Base-by-base conservation (phyloP, 768 basidiomycete genomes). In the Boletus sp. region DNA sequence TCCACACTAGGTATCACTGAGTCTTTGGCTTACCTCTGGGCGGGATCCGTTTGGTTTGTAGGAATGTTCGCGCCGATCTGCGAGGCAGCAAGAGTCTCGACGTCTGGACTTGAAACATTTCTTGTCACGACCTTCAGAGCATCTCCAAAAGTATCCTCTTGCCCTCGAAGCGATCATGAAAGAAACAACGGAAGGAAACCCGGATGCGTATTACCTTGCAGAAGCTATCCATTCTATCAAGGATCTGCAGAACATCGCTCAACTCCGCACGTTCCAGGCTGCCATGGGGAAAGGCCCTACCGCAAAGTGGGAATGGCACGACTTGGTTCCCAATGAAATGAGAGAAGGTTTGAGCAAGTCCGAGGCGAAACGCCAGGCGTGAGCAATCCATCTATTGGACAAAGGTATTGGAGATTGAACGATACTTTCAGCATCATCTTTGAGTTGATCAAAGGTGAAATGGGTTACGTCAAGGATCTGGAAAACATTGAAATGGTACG, bases 371-470 rank as follows among this genome's bases (percentile, higher is more conserved):
- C 83, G 92, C 35, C 94, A 96, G 73, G 81, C 86, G 92, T 94
- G 69, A 72, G 90, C 73, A 39, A 4, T 17, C 24, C 15, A 10
- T 57, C 24, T 32, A n/a, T 52, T 35, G 40, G 48, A 54, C 40
- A 45, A 17, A 15, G 11, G 11, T 6, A 17, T 14, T 20, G 54
- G 51, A 37, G 33, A 50, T 30, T 55, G 20, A 55, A 58, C 33
- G 15, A 11, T n/a, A 0, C 20, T 56, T 44, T 37, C 61, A 94
- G 92, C 44, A 86, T 94, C 65, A 94, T 96, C 50, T 97, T 95
- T 66, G 94, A 97, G 76, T 72, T 96, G 59, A 96, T 97, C 71
- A 92, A 96, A 71, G 90, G 91, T 60, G 94, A 97, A 71, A 96
- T 96, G 92, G 84, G 86, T 29, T 97, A 95, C 67, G 94, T 96